Conservation (phyloP, 345 rosid genomes). For the Citrus unshiu region DNA sequence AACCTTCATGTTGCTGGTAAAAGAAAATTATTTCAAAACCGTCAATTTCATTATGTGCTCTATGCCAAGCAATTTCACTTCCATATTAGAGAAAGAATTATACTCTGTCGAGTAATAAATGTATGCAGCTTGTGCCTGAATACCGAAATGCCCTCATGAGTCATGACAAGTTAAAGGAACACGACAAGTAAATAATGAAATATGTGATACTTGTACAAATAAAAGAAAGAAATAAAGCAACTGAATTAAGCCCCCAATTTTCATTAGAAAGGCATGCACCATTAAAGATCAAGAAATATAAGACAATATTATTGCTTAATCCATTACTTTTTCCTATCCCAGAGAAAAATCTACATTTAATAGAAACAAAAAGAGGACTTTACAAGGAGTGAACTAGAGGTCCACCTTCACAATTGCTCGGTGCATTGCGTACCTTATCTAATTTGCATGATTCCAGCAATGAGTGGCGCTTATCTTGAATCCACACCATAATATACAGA, state of each 20-base stretch:
- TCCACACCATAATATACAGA: conserved; percentile 92
- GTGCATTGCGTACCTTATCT: conserved; percentile 63
- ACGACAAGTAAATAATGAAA: not conserved
- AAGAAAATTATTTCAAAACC: not conserved
- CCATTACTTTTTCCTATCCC: not conserved
- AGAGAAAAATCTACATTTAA: not conserved
- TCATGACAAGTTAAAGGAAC: not conserved
- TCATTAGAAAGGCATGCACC: not conserved
- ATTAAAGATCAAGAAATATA: not conserved
- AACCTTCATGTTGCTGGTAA: not conserved
- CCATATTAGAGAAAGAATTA: not conserved
- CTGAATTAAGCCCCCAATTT: not conserved
- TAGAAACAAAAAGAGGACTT: not conserved
- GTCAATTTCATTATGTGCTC: not conserved
- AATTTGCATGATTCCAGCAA: conserved; percentile 91
- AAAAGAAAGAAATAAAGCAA: not conserved
- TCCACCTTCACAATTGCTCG: not conserved
- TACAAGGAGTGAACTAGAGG: not conserved
- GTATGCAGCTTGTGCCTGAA: not conserved
- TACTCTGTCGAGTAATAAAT: too few relatives aligned
- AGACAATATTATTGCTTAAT: not conserved
- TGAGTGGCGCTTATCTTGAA: conserved; percentile 87
- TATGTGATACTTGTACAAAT: not conserved
- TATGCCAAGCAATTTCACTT: not conserved
- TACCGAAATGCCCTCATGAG: not conserved